These are phyloP conservation scores for Apostasia shenzhenica DNA, from an alignment of 106 monocot genomes.

Conservation along the genomic window DNA sequence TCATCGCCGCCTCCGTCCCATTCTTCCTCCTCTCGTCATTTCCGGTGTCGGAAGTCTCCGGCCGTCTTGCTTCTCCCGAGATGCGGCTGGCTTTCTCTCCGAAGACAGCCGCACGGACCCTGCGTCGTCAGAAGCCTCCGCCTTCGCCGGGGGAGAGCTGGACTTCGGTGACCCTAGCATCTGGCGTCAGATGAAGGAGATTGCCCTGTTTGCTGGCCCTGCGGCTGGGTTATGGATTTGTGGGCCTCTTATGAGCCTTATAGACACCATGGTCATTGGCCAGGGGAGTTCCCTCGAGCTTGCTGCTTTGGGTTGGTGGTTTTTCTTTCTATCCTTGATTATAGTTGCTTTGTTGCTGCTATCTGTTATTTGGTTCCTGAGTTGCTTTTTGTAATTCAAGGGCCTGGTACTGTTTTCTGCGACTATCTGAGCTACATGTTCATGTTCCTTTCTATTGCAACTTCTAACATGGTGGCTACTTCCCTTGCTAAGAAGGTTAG, in stretches of 20 bases:
- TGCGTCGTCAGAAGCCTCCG: not conserved
- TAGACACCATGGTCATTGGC: constrained; percentile 93
- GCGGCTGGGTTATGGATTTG: constrained; percentile 89
- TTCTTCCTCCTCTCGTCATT: too few species aligned
- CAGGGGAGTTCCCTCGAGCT: constrained; percentile 88
- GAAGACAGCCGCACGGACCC: not conserved
- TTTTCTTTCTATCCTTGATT: not conserved
- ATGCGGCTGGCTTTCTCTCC: not conserved
- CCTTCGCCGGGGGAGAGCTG: not conserved
- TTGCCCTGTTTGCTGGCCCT: constrained; percentile 78
- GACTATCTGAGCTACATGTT: constrained; percentile 81
- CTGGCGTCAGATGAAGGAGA: constrained; percentile 83
- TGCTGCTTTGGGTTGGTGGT: constrained; percentile 58
- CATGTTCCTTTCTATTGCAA: constrained; percentile 95
- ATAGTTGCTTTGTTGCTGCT: not conserved
- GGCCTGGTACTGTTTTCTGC: constrained; percentile 86
- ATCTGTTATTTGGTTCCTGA: not conserved
- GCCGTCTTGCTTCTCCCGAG: not conserved
- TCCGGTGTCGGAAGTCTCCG: too few species aligned
- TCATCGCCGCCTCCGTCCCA: too few species aligned
- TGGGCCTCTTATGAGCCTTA: constrained; percentile 95
- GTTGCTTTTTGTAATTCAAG: constrained; percentile 19
- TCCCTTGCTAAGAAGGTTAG: constrained; percentile 67
- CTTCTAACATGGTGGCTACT: constrained; percentile 95
- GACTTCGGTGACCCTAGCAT: constrained; percentile 17